Conservation (phyloP, 306 rosid genomes). For the Adenanthera pavonina region DNA sequence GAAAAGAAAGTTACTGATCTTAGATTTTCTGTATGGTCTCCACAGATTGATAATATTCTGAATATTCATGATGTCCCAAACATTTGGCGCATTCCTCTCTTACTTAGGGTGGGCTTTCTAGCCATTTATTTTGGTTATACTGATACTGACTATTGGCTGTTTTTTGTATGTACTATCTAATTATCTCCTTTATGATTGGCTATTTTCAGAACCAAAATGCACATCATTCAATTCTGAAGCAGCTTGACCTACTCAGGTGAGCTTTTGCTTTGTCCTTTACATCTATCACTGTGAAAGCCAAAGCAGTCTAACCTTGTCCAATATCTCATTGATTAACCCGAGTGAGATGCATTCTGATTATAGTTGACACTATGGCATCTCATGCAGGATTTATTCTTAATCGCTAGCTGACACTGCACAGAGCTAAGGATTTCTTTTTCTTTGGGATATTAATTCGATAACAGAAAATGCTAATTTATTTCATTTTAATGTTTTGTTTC, state of each 20-base stretch:
- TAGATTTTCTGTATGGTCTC: conserved; percentile 36
- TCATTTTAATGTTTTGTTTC: conserved; percentile 45
- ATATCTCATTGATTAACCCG: conserved; percentile 15
- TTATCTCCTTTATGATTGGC: conserved; percentile 39
- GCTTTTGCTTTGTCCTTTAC: conserved; percentile 32
- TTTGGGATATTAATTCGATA: conserved; percentile 15
- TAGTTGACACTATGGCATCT: conserved; percentile 30
- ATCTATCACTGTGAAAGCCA: conserved; percentile 23
- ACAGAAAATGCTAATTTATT: conserved; percentile 20
- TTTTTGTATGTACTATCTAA: conserved; percentile 31
- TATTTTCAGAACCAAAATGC: conserved; percentile 88
- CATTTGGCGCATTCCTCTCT: conserved; percentile 97
- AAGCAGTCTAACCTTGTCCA: conserved; percentile 19
- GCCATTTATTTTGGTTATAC: conserved; percentile 15
- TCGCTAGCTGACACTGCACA: not conserved
- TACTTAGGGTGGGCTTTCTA: conserved; percentile 77
- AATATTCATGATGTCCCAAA: conserved; percentile 97
- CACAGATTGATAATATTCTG: conserved; percentile 84
- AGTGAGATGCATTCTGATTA: conserved; percentile 26
- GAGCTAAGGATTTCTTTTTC: conserved; percentile 25
- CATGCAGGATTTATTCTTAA: conserved; percentile 21
- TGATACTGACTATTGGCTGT: conserved; percentile 31
- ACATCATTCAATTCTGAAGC: conserved; percentile 81
- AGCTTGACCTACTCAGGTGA: conserved; percentile 77
- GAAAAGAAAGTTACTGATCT: conserved; percentile 28